These are phyloP conservation scores for Secale cereale DNA, from an alignment of 176 grass and related monocot species.

Conservation along the genomic window DNA sequence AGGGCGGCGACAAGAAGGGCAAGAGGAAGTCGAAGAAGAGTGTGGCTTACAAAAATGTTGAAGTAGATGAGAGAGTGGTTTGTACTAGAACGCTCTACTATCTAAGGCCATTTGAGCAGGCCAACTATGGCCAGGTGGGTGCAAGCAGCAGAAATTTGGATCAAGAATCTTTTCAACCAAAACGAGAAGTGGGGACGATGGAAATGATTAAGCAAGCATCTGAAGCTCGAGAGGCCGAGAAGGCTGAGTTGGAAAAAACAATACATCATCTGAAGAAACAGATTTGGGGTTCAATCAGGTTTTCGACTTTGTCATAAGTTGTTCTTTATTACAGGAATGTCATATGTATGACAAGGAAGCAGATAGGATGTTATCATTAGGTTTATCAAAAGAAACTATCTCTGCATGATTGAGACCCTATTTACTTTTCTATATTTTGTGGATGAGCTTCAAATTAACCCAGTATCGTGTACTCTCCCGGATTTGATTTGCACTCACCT, in stretches of 20 bases:
- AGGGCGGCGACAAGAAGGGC: constrained; percentile 7
- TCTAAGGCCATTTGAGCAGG: background rate
- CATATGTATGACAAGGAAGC: too few relatives aligned
- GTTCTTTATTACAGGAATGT: too few relatives aligned
- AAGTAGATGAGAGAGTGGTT: background rate
- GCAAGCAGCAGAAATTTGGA: background rate
- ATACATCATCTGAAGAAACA: background rate
- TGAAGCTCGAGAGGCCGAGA: background rate
- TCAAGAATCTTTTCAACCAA: background rate
- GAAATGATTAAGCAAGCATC: background rate
- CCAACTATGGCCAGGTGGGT: background rate
- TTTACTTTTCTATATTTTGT: too few relatives aligned
- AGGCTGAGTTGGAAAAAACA: background rate
- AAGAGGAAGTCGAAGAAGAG: constrained; percentile 50
- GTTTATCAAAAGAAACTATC: too few relatives aligned
- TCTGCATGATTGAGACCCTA: too few relatives aligned
- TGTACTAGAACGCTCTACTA: constrained; percentile 21
- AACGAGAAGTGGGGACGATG: background rate
- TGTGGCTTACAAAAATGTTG: background rate
- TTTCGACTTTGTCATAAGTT: too few relatives aligned
- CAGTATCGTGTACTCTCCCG: too few relatives aligned
- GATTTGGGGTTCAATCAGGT: background rate
- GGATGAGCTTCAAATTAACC: too few relatives aligned
- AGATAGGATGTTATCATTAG: too few relatives aligned
- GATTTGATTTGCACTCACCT: too few relatives aligned